phyloP scores from a whole-genome alignment of 352 stramenopile genomes.

The Phytopythium montanum region DNA sequence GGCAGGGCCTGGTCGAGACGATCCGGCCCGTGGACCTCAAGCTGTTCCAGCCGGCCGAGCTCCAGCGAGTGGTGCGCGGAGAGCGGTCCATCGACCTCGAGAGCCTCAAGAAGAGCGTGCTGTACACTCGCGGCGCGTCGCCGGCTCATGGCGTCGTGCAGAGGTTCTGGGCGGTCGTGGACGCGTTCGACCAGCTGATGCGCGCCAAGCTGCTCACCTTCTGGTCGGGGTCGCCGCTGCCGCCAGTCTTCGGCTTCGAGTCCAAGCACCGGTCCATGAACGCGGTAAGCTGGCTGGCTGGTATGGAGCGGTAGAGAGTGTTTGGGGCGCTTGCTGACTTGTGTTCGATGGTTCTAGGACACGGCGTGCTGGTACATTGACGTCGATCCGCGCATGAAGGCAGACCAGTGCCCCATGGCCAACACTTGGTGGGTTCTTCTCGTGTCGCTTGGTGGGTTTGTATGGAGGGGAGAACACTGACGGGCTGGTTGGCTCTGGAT shows the following conservation, averaged over 20 bases:
- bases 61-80: slow-evolving; percentile 44
- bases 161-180: slow-evolving; percentile 64
- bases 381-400: slow-evolving; percentile 44
- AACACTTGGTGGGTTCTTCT: slow-evolving; percentile 59
- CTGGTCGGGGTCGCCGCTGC: slow-evolving; percentile 65
- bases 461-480: background rate
- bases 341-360: slow-evolving; percentile 26
- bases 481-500: slow-evolving; percentile 2
- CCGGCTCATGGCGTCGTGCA: slow-evolving; percentile 37
- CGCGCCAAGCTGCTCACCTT: slow-evolving; percentile 67
- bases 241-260: slow-evolving; percentile 74
- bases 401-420: slow-evolving; percentile 53
- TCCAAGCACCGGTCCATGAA: slow-evolving; percentile 46
- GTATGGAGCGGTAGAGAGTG: background rate
- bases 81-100: slow-evolving; percentile 50
- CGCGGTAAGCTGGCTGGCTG: slow-evolving; percentile 30
- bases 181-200: slow-evolving; percentile 48
- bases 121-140: slow-evolving; percentile 50
- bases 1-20: slow-evolving; percentile 55
- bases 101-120: slow-evolving; percentile 44
- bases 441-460: background rate
- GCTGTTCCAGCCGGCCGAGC: slow-evolving; percentile 53
- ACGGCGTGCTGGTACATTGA: slow-evolving; percentile 67
- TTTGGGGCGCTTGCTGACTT: background rate
- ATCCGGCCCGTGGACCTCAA: slow-evolving; percentile 47